A percentile compares a stretch with the other conserved stretches of the same genome.
Evolutionary conservation across 371 early-diverging fungal genomes (phyloP).

Genomic region (Phascolomyces articulosus): DNA sequence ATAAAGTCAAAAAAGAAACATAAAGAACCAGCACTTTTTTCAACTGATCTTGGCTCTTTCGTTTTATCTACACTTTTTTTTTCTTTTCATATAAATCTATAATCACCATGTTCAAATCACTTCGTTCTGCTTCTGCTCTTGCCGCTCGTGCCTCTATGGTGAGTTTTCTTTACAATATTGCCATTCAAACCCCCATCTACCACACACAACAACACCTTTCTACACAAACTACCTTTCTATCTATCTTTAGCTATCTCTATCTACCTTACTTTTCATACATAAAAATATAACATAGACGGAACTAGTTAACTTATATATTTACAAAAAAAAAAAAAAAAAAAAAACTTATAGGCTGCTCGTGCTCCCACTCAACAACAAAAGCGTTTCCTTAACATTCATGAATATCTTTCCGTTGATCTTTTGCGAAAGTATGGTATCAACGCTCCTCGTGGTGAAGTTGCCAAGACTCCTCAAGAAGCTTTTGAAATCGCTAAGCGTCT

Average conservation of each 20-base stretch:
- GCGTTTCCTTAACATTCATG: constrained; percentile 96
- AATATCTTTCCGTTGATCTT: constrained; percentile 93
- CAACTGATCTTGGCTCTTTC: constrained; percentile 9
- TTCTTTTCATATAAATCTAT: not conserved
- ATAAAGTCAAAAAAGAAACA: constrained; percentile 11
- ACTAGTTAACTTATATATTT: no score
- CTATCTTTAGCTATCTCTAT: no score
- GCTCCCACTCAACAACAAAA: constrained; percentile 68
- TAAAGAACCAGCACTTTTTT: not conserved
- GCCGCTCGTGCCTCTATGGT: constrained; percentile 59
- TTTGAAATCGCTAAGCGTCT: constrained; percentile 83
- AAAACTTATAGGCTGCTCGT: constrained; percentile 45
- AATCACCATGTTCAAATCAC: constrained; percentile 55
- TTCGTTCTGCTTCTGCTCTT: constrained; percentile 55
- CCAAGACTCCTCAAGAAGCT: constrained; percentile 89
- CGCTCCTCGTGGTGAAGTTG: constrained; percentile 89
- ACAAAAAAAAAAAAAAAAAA: no score
- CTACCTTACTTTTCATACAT: no score
- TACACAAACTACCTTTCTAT: not conserved
- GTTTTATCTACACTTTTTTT: constrained; percentile 11
- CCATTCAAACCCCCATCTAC: no score
- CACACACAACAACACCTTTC: not conserved
- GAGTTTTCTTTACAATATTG: constrained; percentile 18
- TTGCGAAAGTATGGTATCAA: constrained; percentile 92
- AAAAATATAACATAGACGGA: no score